phyloP scores from a whole-genome alignment of 192 early-diverging fungal genomes.

The Gonapodya sp. region DNA sequence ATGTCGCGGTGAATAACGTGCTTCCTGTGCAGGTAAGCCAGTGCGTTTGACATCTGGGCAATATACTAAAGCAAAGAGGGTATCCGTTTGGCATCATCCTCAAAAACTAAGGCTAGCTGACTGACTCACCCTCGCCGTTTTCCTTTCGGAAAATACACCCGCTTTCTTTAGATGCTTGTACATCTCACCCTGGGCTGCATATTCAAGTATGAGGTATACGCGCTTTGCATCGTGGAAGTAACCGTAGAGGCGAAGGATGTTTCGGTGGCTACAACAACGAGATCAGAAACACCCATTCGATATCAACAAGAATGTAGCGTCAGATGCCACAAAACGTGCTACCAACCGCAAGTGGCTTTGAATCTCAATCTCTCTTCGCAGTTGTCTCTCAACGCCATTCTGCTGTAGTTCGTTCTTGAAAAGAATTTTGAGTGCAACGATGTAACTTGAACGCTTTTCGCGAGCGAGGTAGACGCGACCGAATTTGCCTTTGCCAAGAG shows the following conservation, averaged over 20 bases:
- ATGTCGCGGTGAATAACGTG: slow-evolving; percentile 93
- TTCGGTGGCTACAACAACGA: slow-evolving; percentile 54
- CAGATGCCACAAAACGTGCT: background rate
- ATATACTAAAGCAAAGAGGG: slow-evolving; percentile 55
- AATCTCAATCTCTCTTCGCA: slow-evolving; percentile 92
- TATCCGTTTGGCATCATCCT: background rate
- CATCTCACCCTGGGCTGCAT: slow-evolving; percentile 87
- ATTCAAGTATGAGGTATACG: slow-evolving; percentile 90
- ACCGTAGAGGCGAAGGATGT: slow-evolving; percentile 89
- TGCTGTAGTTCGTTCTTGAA: slow-evolving; percentile 73
- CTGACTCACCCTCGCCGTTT: slow-evolving; percentile 60
- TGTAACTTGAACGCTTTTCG: slow-evolving; percentile 73
- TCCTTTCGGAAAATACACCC: slow-evolving; percentile 59
- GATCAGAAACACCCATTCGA: slow-evolving; percentile 30
- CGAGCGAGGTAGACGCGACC: slow-evolving; percentile 87
- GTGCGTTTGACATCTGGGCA: slow-evolving; percentile 73
- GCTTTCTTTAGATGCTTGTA: slow-evolving; percentile 71
- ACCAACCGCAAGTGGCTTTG: slow-evolving; percentile 74
- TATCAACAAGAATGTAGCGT: slow-evolving; percentile 8
- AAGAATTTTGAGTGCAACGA: slow-evolving; percentile 88
- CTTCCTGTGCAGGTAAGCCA: slow-evolving; percentile 79
- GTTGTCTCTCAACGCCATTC: slow-evolving; percentile 72
- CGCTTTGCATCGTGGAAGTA: slow-evolving; percentile 93
- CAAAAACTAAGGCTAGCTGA: background rate
- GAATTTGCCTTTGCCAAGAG: slow-evolving; percentile 93